These are phyloP conservation scores for Microsporum audouinii DNA, from an alignment of 2,329 filamentous ascomycete species.

Conservation along the genomic window DNA sequence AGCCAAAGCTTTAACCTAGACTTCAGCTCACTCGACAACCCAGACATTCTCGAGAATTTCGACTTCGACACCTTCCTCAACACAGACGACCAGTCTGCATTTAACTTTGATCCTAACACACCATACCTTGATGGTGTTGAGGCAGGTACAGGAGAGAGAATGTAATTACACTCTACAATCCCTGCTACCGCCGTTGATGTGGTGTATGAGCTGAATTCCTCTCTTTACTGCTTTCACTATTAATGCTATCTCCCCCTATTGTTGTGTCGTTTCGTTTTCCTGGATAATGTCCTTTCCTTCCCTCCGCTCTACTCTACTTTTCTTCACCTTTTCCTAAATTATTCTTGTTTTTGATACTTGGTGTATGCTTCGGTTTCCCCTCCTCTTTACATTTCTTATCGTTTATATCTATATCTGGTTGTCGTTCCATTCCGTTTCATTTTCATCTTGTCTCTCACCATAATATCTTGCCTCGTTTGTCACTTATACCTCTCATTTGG, in stretches of 20 bases:
- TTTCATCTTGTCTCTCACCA: not conserved
- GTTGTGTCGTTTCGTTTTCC: constrained; percentile 11
- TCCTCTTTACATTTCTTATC: not conserved
- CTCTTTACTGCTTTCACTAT: constrained; percentile 2
- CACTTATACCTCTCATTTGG: not conserved
- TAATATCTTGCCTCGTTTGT: not conserved
- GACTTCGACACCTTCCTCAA: constrained; percentile 58
- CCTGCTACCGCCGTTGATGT: not conserved
- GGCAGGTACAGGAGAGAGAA: constrained; percentile 29
- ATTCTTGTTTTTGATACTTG: constrained; percentile 5
- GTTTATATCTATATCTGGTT: not conserved
- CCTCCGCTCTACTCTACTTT: constrained; percentile 11
- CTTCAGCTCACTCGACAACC: constrained; percentile 36
- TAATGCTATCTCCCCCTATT: constrained; percentile 7
- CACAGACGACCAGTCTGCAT: constrained; percentile 38
- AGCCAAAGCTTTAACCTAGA: constrained; percentile 29
- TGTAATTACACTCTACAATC: constrained; percentile 19
- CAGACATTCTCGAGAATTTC: constrained; percentile 43
- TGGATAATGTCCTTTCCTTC: constrained; percentile 5
- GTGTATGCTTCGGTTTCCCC: constrained; percentile 1
- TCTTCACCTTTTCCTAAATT: constrained; percentile 5
- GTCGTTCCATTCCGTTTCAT: not conserved
- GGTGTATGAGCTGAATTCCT: not conserved
- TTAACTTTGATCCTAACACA: constrained; percentile 34
- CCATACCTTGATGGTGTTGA: constrained; percentile 34